Evolutionary conservation across 2,329 filamentous ascomycete species (phyloP), one percentile per base, ranked within the genome.

Genomic region (Penicillium sp.): DNA sequence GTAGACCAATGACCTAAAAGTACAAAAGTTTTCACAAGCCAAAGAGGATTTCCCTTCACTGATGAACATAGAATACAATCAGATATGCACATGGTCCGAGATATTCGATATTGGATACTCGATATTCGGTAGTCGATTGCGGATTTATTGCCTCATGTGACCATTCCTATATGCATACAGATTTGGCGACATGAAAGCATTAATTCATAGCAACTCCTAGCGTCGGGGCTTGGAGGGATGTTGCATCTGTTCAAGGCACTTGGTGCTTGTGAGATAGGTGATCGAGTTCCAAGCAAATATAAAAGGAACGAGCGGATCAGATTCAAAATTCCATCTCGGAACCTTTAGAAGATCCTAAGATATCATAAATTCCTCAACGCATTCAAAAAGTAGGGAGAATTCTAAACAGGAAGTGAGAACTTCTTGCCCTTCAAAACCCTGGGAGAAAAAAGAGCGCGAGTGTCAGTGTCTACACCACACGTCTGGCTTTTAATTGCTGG

Each of bases 381-480:
- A 45, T 31, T 18, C 34, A 38, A 31, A 13, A 24, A 43, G 40
- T 35, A 11, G 32, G 20, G 6, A 16, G 26, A 31, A 37, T 34
- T 64, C 81, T 85, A 93, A 64, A 93, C 90, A 2, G 89, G 89
- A 57, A 93, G 81, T 75, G 91, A 90, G 75, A 93, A 93, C 80
- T 90, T 92, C 82, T 90, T 89, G 66, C 89, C 89, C 80, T 92
- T 90, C 77, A 92, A 79, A 46, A 93, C 88, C 69, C 79, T 81
- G 22, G 2, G 32, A 9, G 18, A 24, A 22, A 24, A 22, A 24
- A 44, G 37, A 46, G 18, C 24, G 26, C 22, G 10, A 48, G 39
- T 9, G 53, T 61, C 31, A 61, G 55, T 35, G 22, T 22, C 18
- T 11, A 10, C 14, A 9, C 3, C 16, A 16, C 6, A 10, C 7